phyloP scores from a whole-genome alignment of 495 filamentous ascomycete genomes.

The Aspergillus leporis region DNA sequence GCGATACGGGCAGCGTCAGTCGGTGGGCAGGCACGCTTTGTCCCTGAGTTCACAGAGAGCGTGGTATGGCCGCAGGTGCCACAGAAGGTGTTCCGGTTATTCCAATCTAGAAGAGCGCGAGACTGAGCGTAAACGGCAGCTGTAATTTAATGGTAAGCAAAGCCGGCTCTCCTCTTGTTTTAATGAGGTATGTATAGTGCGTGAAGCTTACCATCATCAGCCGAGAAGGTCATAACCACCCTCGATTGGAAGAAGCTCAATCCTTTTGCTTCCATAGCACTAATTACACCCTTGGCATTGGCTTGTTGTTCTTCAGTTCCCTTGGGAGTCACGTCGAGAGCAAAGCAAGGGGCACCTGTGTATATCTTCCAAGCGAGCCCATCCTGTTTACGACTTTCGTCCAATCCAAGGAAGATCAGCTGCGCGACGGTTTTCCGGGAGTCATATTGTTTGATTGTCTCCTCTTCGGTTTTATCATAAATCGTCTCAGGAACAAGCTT shows the following conservation, averaged over 20 bases:
- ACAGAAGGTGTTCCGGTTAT: conserved; percentile 88
- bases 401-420: conserved; percentile 83
- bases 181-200: too few species aligned
- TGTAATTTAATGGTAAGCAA: conserved; percentile 30
- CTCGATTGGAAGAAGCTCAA: conserved; percentile 60
- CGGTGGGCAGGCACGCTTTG: conserved; percentile 86
- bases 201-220: conserved; percentile 56
- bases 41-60: conserved; percentile 82
- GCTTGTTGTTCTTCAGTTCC: conserved; percentile 52
- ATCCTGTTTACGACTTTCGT: conserved; percentile 60
- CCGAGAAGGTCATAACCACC: conserved; percentile 56
- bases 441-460: conserved; percentile 71
- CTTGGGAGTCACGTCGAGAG: conserved; percentile 81
- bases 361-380: conserved; percentile 61
- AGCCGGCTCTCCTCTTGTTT: conserved; percentile 1
- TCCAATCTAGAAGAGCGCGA: conserved; percentile 91
- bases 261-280: conserved; percentile 57
- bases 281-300: conserved; percentile 47
- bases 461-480: conserved; percentile 71
- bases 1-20: conserved; percentile 57
- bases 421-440: conserved; percentile 65
- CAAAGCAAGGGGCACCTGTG: conserved; percentile 79
- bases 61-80: conserved; percentile 83
- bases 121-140: conserved; percentile 92
- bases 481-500: conserved; percentile 69